These are phyloP conservation scores for Polyplosphaeria fusca DNA, from an alignment of 495 filamentous ascomycete genomes.

Conservation along the genomic window DNA sequence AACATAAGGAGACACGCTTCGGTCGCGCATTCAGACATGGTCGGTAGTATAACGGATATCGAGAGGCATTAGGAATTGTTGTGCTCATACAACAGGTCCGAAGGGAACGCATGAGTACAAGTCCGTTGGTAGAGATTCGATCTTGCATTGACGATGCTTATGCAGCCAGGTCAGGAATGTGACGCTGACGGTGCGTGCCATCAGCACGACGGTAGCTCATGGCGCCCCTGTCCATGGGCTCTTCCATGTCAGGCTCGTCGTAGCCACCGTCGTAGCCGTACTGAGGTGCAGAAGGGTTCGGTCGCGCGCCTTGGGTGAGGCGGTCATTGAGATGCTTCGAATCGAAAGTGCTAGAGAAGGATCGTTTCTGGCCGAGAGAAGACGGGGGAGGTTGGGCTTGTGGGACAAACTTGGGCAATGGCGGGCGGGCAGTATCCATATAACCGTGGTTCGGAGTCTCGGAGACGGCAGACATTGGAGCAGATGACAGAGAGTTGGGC, in stretches of 20 bases:
- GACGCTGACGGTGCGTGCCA: slow-evolving; percentile 34
- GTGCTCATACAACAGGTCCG: slow-evolving; percentile 10
- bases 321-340: slow-evolving; percentile 37
- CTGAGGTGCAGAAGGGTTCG: slow-evolving; percentile 22
- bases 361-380: slow-evolving; percentile 33
- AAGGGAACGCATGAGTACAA: slow-evolving; percentile 19
- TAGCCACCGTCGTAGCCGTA: slow-evolving; percentile 23
- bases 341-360: slow-evolving; percentile 36
- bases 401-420: slow-evolving; percentile 13
- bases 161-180: slow-evolving; percentile 25
- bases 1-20: neutral
- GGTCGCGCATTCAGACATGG: slow-evolving; percentile 8
- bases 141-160: slow-evolving; percentile 10
- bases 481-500: slow-evolving; percentile 17
- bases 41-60: slow-evolving; percentile 25
- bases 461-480: slow-evolving; percentile 30
- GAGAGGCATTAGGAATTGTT: slow-evolving; percentile 8
- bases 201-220: slow-evolving; percentile 39
- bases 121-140: too few relatives aligned
- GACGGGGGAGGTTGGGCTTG: slow-evolving; percentile 14
- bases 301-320: slow-evolving; percentile 37
- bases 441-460: slow-evolving; percentile 24
- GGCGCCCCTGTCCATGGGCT: slow-evolving; percentile 19
- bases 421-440: slow-evolving; percentile 5
- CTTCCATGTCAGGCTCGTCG: slow-evolving; percentile 33